phyloP scores from a whole-genome alignment of 169 alveolate genomes.

The Plasmodium gonderi region DNA sequence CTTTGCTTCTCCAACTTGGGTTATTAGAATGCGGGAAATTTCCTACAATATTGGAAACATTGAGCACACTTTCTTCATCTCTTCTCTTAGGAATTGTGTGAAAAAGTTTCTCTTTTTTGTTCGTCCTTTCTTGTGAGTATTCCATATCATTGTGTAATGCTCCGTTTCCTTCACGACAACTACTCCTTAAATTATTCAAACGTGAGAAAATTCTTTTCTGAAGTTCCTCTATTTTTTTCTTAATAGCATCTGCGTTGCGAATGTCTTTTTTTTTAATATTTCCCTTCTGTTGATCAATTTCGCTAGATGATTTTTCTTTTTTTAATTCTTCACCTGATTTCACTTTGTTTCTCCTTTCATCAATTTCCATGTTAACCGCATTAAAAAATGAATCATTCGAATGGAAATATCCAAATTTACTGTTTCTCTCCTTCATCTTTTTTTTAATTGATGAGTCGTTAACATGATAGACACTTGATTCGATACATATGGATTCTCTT shows the following conservation, averaged over 20 bases:
- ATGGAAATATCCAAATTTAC: no score
- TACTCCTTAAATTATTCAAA: neutral
- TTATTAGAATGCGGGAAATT: neutral
- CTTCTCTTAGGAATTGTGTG: neutral
- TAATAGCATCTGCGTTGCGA: neutral
- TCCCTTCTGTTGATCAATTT: neutral
- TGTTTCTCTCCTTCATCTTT: no score
- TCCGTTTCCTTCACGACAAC: neutral
- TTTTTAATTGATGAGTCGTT: no score
- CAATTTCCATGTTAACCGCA: no score
- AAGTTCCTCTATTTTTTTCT: neutral
- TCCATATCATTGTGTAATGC: no score
- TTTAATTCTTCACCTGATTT: neutral
- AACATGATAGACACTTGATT: no score
- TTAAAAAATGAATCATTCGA: no score
- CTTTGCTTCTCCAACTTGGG: neutral
- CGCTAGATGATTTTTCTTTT: neutral
- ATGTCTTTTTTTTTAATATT: neutral
- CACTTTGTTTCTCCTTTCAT: no score
- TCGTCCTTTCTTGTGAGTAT: neutral
- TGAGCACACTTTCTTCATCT: neutral
- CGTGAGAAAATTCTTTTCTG: neutral
- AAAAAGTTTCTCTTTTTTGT: neutral
- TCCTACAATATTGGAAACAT: neutral
- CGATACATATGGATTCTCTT: no score